These are phyloP conservation scores for Daldinia sp. DNA, from an alignment of 2,329 filamentous ascomycete species.

Conservation along the genomic window DNA sequence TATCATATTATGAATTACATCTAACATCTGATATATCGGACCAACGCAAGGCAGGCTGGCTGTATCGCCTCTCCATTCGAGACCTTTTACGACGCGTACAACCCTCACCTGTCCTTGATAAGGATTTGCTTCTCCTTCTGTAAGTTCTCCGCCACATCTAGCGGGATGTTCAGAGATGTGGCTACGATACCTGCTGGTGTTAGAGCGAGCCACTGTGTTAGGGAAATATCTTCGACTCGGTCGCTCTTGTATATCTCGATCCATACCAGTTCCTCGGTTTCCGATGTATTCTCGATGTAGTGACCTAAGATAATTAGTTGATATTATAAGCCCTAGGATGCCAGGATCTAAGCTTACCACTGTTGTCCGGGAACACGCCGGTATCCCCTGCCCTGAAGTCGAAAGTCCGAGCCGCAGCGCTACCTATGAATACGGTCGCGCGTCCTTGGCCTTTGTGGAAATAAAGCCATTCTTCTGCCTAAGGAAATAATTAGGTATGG, in stretches of 20 bases:
- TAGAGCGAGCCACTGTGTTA: constrained; percentile 74
- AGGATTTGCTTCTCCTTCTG: constrained; percentile 72
- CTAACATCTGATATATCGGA: not conserved
- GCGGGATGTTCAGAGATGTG: constrained; percentile 64
- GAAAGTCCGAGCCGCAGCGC: constrained; percentile 68
- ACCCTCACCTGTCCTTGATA: constrained; percentile 44
- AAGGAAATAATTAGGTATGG: constrained; percentile 8
- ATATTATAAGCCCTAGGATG: not conserved
- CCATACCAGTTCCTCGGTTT: constrained; percentile 70
- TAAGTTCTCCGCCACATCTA: constrained; percentile 63
- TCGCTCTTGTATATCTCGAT: constrained; percentile 76
- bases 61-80: not conserved
- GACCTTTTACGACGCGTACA: not conserved
- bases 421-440: constrained; percentile 72
- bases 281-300: constrained; percentile 74
- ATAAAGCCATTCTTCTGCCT: constrained; percentile 76
- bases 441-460: constrained; percentile 70
- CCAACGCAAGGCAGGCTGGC: not conserved
- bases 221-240: constrained; percentile 69
- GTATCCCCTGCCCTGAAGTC: constrained; percentile 74
- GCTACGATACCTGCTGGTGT: constrained; percentile 71
- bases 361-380: constrained; percentile 73
- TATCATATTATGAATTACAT: not conserved
- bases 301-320: constrained; percentile 52
- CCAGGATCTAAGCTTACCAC: constrained; percentile 49